Evolutionary conservation across 129 eudicot species (phyloP).

Genomic region (Saussurea involucrata): DNA sequence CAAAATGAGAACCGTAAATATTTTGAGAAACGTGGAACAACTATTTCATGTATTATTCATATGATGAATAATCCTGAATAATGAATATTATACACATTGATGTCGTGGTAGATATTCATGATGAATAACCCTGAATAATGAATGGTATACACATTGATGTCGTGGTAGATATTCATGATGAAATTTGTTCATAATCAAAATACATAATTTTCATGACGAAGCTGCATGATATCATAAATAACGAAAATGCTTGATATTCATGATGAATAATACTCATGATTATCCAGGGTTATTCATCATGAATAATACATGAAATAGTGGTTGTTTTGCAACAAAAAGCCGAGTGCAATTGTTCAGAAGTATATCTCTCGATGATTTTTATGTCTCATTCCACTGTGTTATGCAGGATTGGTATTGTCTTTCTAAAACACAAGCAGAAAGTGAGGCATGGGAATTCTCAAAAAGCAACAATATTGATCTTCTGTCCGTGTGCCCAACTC

Average conservation of each 20-base stretch:
- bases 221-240: not conserved
- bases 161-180: not conserved
- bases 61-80: not conserved
- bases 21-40: not conserved
- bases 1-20: not conserved
- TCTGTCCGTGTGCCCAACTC: conserved; percentile 63
- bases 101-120: not conserved
- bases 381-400: not conserved
- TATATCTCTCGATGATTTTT: not conserved
- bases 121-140: too few relatives aligned
- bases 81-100: not conserved
- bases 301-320: not conserved
- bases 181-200: not conserved
- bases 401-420: conserved; percentile 79
- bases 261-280: not conserved
- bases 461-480: conserved; percentile 52
- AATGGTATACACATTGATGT: not conserved
- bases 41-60: not conserved
- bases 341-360: not conserved
- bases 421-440: conserved; percentile 74
- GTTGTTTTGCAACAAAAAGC: not conserved
- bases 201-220: not conserved
- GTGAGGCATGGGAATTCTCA: conserved; percentile 70
- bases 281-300: not conserved
- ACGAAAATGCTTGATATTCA: not conserved